Evolutionary conservation across 2,329 filamentous ascomycete species (phyloP).

Genomic region (Ophioceras dolichostomum): DNA sequence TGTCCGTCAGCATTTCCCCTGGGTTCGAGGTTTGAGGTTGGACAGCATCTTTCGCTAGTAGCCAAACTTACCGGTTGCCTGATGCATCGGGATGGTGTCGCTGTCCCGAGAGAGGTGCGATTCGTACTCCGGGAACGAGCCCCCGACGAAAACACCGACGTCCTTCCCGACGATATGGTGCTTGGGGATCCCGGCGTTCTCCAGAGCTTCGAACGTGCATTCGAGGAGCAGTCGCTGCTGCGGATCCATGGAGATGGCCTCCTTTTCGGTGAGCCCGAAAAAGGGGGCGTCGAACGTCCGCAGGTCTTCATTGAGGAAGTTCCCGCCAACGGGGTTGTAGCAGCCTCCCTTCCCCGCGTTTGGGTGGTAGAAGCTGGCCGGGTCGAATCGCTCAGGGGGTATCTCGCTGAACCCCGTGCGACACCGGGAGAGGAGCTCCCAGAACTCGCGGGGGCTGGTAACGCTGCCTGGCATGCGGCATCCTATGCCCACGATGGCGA

Average conservation of each 20-base stretch:
- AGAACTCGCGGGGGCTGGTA: constrained; percentile 28
- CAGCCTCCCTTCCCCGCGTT: constrained; percentile 28
- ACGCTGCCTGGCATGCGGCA: constrained; percentile 32
- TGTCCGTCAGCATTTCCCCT: not conserved
- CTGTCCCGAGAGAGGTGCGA: constrained; percentile 29
- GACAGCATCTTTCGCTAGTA: not conserved
- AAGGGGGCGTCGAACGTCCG: constrained; percentile 37
- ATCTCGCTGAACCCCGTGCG: constrained; percentile 27
- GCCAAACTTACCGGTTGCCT: constrained; percentile 30
- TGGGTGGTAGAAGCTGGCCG: constrained; percentile 22
- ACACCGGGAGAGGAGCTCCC: constrained; percentile 27
- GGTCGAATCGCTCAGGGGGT: constrained; percentile 34
- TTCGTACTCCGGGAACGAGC: constrained; percentile 34
- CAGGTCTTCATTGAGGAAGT: constrained; percentile 33
- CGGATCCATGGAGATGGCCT: constrained; percentile 40
- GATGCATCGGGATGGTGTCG: constrained; percentile 36
- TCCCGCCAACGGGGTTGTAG: constrained; percentile 22
- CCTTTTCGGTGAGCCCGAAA: constrained; percentile 37
- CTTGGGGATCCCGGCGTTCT: constrained; percentile 37
- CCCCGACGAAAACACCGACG: constrained; percentile 37
- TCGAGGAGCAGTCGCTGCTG: constrained; percentile 40
- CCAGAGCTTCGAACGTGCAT: constrained; percentile 40
- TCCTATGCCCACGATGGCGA: constrained; percentile 35
- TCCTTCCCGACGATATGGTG: constrained; percentile 32
- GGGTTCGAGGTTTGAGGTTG: not conserved